Base-by-base conservation (phyloP, 257 asterid genomes). In the Parsonsia alboflavescens region DNA sequence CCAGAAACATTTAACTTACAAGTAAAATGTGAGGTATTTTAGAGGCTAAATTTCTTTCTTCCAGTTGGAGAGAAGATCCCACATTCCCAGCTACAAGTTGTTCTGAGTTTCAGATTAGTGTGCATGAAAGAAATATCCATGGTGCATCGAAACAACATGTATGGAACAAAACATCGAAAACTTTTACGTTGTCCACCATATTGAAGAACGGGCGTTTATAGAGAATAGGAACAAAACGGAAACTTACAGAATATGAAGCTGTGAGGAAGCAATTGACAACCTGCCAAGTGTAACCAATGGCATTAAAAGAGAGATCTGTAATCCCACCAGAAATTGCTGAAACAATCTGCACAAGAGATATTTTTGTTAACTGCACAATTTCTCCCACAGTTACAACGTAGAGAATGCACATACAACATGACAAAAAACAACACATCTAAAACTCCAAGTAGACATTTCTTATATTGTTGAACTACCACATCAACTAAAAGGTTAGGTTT, bases 281-380 rank as follows among this genome's bases (percentile, higher is more conserved):
- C 88, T 95, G 99, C 98, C 99, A 95, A 21, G 89, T 82, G 81
- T 95, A 95, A 76, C 99, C 99, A 82, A 83, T 16, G 75, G 93
- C 96, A 81, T 89, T 80, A 74, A 93, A 93, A 62, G 96, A 87
- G 78, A 93, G 87, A 83, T 93, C 98, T 4, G 98, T 93, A 74
- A 93, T 79, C 77, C 99, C 99, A 71, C 99, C 99, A 22, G 96
- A 91, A 79, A 90, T 87, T 77, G 99, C 98, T 79, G 99, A 92
- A 76, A 95, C 86, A 58, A 95, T 90, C 99, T 95, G 96, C 89
- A 88, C 5, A 33, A 79, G 49, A 73, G 56, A 79, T 65, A 28
- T 65, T 2, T 52, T 57, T 26, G 67, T 71, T 45, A 64, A 22
- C 61, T 75, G 22, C 39, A 10, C 50, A 10, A 58, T 50, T 33